These are phyloP conservation scores for Hygrophorus russula DNA, from an alignment of 768 basidiomycete species.

Conservation along the genomic window DNA sequence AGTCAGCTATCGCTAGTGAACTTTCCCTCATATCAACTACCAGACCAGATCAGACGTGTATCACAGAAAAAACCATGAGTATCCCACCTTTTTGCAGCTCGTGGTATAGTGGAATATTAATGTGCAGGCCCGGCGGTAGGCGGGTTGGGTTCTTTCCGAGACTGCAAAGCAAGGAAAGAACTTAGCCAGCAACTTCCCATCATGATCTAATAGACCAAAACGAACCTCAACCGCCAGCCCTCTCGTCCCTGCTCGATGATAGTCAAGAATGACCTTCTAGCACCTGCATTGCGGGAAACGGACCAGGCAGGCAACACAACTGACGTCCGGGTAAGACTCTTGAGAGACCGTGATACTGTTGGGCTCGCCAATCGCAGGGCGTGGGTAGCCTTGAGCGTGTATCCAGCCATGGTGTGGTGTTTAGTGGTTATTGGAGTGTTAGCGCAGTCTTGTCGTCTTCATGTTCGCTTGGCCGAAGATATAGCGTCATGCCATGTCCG, in stretches of 20 bases:
- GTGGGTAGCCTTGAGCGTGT: no score
- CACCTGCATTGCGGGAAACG: no score
- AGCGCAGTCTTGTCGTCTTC: no score
- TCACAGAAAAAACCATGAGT: neutral
- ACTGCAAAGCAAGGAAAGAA: slow-evolving; percentile 12
- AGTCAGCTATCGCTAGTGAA: slow-evolving; percentile 12
- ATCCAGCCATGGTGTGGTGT: no score
- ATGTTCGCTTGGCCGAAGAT: no score
- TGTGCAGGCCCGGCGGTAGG: slow-evolving; percentile 33
- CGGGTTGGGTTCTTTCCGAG: slow-evolving; percentile 33
- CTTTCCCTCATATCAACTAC: neutral
- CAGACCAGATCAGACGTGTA: neutral
- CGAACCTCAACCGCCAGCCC: slow-evolving; percentile 36
- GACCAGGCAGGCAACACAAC: no score
- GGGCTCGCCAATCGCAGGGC: no score
- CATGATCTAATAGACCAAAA: neutral
- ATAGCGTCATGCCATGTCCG: no score
- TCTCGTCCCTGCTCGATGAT: slow-evolving; percentile 42
- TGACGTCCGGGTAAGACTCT: no score
- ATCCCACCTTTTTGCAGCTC: slow-evolving; percentile 36
- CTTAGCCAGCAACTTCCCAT: neutral
- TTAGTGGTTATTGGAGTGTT: no score
- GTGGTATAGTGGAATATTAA: slow-evolving; percentile 35
- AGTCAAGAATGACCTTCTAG: slow-evolving; percentile 22
- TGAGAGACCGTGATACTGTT: no score